Base-by-base conservation (phyloP, 1,284 basidiomycete species). In the Bjerkandera adusta region DNA sequence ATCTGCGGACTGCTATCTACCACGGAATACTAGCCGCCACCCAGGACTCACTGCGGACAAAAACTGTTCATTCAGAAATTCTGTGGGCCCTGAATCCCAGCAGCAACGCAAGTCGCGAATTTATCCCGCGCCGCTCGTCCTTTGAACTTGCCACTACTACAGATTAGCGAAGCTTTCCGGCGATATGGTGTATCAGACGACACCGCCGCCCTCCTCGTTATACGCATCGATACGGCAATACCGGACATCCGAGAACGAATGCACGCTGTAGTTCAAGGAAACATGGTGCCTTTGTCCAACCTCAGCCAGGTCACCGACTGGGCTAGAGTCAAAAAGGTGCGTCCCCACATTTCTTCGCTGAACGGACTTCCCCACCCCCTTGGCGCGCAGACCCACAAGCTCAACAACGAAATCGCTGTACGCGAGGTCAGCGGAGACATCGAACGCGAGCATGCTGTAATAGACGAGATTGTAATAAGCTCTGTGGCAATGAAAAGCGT, bases 161-260 rank as follows among this genome's bases (percentile, higher is more conserved):
- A 92, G 90, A 96, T 97, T 46, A 82, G 83, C 2, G 93, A 97
- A 57, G 87, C 88, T 0, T 81, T 97, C 51, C 76, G 82, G 46
- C 77, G 89, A 47, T 94, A 92, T 57, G 93, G 94, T 4, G 74
- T 96, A 3, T 84, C 84, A 0, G 81, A 88, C 32, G 66, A 63
- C 4, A 83, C 79, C n/a, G 75, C 69, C 0, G 70, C 81, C 8
- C 70, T 95, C n/a, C 60, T 93, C 13, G 80, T 95, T 5, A 83
- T 94, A 10, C 76, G 83, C 6, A 75, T 94, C 27, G 71, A 70
- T 5, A 15, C 21, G 13, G 65, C 67, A n/a, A 45, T 62, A 3
- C 48, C 58, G 2, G 61, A 71, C 27, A 57, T 86, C 11, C 64
- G 76, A 53, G 52, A 58, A 8, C 66, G 67, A 49, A 87, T 91